Percentiles rank a stretch among this genome's conserved stretches.
Evolutionary conservation across 2,329 filamentous ascomycete species (phyloP).

Genomic region (Ophiostoma populinum): DNA sequence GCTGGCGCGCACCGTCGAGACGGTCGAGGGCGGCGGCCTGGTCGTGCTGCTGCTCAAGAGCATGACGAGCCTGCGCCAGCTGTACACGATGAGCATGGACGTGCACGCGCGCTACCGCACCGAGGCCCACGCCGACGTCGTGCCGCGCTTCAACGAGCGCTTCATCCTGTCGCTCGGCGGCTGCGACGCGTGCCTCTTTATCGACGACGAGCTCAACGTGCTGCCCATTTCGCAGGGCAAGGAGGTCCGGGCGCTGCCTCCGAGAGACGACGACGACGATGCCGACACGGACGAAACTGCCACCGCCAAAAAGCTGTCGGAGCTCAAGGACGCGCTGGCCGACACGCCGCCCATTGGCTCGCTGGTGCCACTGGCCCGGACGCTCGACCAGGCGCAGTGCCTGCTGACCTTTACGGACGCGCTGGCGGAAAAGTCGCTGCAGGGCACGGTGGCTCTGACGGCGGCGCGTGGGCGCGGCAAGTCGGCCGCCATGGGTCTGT

Average conservation of each 20-base stretch:
- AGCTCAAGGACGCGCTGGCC: conserved; percentile 71
- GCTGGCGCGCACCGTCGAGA: conserved; percentile 86
- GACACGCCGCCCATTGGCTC: conserved; percentile 78
- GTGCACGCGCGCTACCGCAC: conserved; percentile 92
- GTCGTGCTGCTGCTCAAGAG: conserved; percentile 85
- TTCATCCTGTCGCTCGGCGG: conserved; percentile 92
- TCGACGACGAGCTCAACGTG: conserved; percentile 96
- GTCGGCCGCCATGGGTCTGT: conserved; percentile 86
- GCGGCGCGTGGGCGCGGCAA: conserved; percentile 92
- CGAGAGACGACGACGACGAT: conserved; percentile 50
- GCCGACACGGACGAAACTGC: conserved; percentile 50
- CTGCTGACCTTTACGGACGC: conserved; percentile 94
- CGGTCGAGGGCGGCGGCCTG: conserved; percentile 87
- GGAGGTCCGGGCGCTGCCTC: conserved; percentile 64
- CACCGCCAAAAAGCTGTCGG: conserved; percentile 61
- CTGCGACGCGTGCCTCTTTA: conserved; percentile 84
- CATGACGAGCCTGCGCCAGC: conserved; percentile 91
- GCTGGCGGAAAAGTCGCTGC: conserved; percentile 86
- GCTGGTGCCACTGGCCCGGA: conserved; percentile 69
- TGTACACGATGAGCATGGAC: conserved; percentile 96
- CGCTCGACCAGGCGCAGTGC: conserved; percentile 89
- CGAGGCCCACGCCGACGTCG: conserved; percentile 87
- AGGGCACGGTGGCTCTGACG: conserved; percentile 84
- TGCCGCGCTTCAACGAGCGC: conserved; percentile 91
- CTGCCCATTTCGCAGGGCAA: conserved; percentile 93